These are phyloP conservation scores for Trypethelium eluteriae DNA, from an alignment of 495 filamentous ascomycete species.

Conservation along the genomic window DNA sequence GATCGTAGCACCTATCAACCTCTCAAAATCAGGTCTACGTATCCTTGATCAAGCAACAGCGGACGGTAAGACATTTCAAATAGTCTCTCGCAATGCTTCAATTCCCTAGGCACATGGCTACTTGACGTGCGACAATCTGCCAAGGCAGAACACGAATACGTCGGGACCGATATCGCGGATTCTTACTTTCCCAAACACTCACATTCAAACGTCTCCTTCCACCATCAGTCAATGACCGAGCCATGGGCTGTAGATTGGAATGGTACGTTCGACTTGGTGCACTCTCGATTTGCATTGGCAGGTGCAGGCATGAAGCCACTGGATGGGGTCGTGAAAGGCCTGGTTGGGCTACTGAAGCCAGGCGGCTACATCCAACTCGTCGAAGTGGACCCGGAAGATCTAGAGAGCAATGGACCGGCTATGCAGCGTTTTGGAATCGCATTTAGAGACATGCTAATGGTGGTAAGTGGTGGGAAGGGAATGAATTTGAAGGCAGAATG, in stretches of 20 bases:
- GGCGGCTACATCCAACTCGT: conserved; percentile 21
- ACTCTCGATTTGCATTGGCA: conserved; percentile 17
- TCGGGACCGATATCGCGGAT: conserved; percentile 7
- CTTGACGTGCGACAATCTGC: too few relatives aligned
- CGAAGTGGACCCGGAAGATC: neutral
- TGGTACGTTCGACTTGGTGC: conserved; percentile 16
- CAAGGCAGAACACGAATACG: too few relatives aligned
- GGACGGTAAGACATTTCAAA: too few relatives aligned
- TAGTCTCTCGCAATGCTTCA: too few relatives aligned
- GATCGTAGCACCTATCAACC: too few relatives aligned
- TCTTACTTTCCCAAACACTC: neutral
- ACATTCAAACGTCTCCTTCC: neutral
- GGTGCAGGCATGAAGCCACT: neutral
- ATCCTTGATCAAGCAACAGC: too few relatives aligned
- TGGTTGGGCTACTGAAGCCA: conserved; percentile 15
- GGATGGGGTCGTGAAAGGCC: neutral
- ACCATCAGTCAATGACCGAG: conserved; percentile 13
- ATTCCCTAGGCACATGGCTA: too few relatives aligned
- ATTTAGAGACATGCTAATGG: too few relatives aligned
- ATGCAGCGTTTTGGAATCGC: too few relatives aligned
- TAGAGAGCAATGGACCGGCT: too few relatives aligned
- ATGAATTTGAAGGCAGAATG: conserved; percentile 17
- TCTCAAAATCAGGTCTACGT: too few relatives aligned
- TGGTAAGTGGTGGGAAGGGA: too few relatives aligned
- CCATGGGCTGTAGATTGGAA: conserved; percentile 16